Percentiles rank a stretch among this genome's conserved stretches.
phyloP scores from a whole-genome alignment of 345 rosid genomes.

The Hirschfeldia incana region DNA sequence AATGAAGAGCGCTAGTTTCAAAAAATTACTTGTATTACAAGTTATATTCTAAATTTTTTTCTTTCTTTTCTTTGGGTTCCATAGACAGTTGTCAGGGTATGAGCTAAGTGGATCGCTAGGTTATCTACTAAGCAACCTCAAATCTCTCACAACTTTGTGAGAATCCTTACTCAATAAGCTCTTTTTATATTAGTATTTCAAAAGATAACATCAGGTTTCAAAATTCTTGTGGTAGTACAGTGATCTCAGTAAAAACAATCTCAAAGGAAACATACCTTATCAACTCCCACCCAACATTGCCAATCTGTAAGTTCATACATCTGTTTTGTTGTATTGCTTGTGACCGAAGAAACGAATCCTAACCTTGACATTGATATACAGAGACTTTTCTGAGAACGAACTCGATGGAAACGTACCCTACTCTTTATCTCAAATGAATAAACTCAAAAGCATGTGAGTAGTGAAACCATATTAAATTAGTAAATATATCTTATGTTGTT shows the following conservation, averaged over 20 bases:
- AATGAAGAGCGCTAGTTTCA: constrained; percentile 3
- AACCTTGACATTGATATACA: constrained; percentile 42
- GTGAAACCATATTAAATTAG: neutral
- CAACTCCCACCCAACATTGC: constrained; percentile 86
- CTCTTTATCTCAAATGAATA: constrained; percentile 76
- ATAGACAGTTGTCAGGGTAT: constrained; percentile 67
- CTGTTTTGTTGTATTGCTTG: neutral
- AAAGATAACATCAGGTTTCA: constrained; percentile 22
- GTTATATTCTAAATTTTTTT: neutral
- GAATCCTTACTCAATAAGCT: constrained; percentile 30
- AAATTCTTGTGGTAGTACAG: constrained; percentile 69
- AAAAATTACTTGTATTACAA: constrained; percentile 4
- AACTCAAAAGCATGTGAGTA: constrained; percentile 63
- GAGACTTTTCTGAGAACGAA: constrained; percentile 78
- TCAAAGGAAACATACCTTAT: constrained; percentile 74
- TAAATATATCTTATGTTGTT: neutral
- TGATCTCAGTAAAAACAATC: constrained; percentile 89
- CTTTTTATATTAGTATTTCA: neutral
- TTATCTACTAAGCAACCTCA: constrained; percentile 78
- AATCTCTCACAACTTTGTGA: constrained; percentile 81
- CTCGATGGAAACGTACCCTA: constrained; percentile 81
- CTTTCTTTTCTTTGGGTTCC: neutral
- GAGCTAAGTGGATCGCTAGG: constrained; percentile 81
- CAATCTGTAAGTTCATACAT: constrained; percentile 52
- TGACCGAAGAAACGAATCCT: constrained; percentile 6